Evolutionary conservation across 176 grass and related monocot genomes (phyloP).

Genomic region (Hordeum vulgare): MorexV3_pseudomolecules_assembly NC_058523.1:117879779-117880278

Average conservation of each 20-base stretch:
- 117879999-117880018: conserved; percentile 35
- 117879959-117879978: not conserved
- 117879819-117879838: conserved; percentile 59
- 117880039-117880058: not conserved
- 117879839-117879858: conserved; percentile 53
- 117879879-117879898: conserved; percentile 47
- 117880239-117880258: conserved; percentile 69
- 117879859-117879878: conserved; percentile 59
- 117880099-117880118: conserved; percentile 8
- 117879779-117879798: conserved; percentile 45
- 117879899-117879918: conserved; percentile 37
- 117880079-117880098: not conserved
- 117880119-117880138: conserved; percentile 49
- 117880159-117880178: conserved; percentile 76
- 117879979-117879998: conserved; percentile 28
- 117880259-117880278: conserved; percentile 70
- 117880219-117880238: conserved; percentile 56
- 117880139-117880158: conserved; percentile 41
- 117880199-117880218: conserved; percentile 36
- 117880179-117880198: conserved; percentile 94
- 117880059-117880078: not conserved
- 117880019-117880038: not conserved
- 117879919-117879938: conserved; percentile 32
- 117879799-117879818: conserved; percentile 34
- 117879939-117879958: conserved; percentile 16